Base-by-base conservation (phyloP, 2,329 filamentous ascomycete genomes). In the Apiospora koreana region DNA sequence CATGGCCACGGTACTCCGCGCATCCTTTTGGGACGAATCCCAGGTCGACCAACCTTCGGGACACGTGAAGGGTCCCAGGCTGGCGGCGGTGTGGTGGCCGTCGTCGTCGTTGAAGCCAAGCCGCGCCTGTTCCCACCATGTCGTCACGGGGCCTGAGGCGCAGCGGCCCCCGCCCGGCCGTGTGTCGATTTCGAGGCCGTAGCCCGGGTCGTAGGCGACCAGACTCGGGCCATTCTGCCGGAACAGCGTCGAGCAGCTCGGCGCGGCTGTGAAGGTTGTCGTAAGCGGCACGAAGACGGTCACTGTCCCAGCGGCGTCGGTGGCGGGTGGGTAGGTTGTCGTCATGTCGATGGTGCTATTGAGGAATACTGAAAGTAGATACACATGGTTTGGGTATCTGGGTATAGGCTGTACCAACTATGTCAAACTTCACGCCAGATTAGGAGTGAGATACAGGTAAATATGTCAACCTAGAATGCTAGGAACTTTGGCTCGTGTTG, bases 151-250 rank as follows among this genome's bases (percentile, higher is more conserved):
- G 0, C 70, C 70, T 18, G 73, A 72, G 28, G 54, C n/a, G 42
- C 73, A 74, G 50, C 64, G 65, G 10, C 48, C 23, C 48, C 48
- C 48, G 48, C 23, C 48, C 14, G 73, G 69, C 16, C 58, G n/a
- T 14, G 67, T 23, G 28, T 74, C 69, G 23, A 75, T 72, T 43
- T 75, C 73, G 23, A 75, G 50, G 41, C 73, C 72, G 54, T 74
- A 75, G 41, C 73, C 73, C 12, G 73, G 73, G 62, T 74, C 72
- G 46, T 73, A 75, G 3, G 73, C 72, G 4, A 75, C 71, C 54
- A 74, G 73, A 50, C 73, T 72, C 10, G 69, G 70, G 42, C 73
- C 72, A 45, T 75, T 70, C 8, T 73, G 71, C 54, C 73, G 67
- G 54, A 70, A 75, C 23, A 68, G 54, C 16, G 38, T 54, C 12